phyloP scores from a whole-genome alignment of 805 yeast genomes.

The Lipomyces oligophaga region DNA sequence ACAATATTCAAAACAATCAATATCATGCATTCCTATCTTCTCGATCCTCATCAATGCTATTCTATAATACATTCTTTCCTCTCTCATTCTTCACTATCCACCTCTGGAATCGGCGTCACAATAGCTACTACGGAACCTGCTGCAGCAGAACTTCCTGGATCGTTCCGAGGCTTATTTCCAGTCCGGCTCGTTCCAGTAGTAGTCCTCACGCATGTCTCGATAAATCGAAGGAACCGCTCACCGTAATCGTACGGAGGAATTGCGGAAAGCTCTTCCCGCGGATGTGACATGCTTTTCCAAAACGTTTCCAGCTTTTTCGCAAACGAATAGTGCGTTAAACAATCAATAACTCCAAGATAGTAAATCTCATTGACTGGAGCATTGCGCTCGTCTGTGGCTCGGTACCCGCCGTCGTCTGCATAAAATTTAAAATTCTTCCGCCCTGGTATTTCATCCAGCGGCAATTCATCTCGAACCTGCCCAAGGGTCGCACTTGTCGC shows the following conservation, averaged over 20 bases:
- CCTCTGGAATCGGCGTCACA: no score
- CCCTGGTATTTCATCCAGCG: slow-evolving; percentile 32
- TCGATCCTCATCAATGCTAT: no score
- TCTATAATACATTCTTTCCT: no score
- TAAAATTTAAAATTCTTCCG: slow-evolving; percentile 53
- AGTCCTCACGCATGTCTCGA: slow-evolving; percentile 36
- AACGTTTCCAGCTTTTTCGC: slow-evolving; percentile 79
- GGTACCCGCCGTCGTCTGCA: slow-evolving; percentile 78
- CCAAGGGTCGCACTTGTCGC: no score
- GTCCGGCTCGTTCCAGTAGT: no score
- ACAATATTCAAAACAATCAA: no score
- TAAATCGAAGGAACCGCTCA: slow-evolving; percentile 72
- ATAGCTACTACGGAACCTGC: no score
- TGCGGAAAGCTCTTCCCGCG: slow-evolving; percentile 72
- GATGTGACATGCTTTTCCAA: slow-evolving; percentile 70
- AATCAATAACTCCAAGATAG: slow-evolving; percentile 91
- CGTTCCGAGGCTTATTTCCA: no score
- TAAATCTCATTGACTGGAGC: slow-evolving; percentile 66
- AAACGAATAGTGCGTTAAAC: slow-evolving; percentile 69
- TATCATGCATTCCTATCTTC: no score
- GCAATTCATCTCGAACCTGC: slow-evolving; percentile 16
- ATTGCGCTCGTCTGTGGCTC: slow-evolving; percentile 62
- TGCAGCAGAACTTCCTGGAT: no score
- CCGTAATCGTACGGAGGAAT: slow-evolving; percentile 91
- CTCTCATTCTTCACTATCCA: no score